Evolutionary conservation across 495 filamentous ascomycete genomes (phyloP).

Genomic region (Podospora didyma): DNA sequence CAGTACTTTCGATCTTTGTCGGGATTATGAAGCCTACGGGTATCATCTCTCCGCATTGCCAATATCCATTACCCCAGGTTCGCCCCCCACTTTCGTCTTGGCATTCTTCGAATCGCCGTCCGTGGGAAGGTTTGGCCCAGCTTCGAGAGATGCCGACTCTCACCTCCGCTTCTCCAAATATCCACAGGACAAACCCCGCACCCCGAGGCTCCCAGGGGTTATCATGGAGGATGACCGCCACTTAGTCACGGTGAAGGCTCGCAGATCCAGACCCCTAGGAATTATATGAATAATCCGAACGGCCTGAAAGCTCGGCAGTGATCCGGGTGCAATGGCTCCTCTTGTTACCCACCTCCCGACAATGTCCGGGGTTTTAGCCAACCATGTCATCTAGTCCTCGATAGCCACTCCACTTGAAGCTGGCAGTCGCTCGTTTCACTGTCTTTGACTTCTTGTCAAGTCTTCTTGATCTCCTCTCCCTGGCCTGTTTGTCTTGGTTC

Average conservation of each 20-base stretch:
- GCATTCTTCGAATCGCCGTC: neutral
- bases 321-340: neutral
- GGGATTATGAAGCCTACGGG: too few relatives aligned
- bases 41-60: too few relatives aligned
- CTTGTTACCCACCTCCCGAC: neutral
- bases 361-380: neutral
- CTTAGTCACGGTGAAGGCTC: neutral
- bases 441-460: too few relatives aligned
- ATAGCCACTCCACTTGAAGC: too few relatives aligned
- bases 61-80: neutral
- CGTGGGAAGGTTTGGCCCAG: neutral
- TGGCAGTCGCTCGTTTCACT: too few relatives aligned
- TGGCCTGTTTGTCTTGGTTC: too few relatives aligned
- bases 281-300: neutral
- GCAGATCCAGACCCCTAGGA: neutral
- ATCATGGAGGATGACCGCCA: neutral
- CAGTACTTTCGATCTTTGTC: too few relatives aligned
- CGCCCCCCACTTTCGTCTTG: neutral
- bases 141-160: conserved; percentile 17
- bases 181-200: conserved; percentile 15
- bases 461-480: too few relatives aligned
- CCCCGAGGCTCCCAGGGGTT: neutral
- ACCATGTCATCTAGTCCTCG: neutral
- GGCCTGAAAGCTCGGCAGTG: neutral
- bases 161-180: conserved; percentile 22